These are phyloP conservation scores for Apophysomyces variabilis DNA, from an alignment of 371 early-diverging fungal species.

Conservation along the genomic window DNA sequence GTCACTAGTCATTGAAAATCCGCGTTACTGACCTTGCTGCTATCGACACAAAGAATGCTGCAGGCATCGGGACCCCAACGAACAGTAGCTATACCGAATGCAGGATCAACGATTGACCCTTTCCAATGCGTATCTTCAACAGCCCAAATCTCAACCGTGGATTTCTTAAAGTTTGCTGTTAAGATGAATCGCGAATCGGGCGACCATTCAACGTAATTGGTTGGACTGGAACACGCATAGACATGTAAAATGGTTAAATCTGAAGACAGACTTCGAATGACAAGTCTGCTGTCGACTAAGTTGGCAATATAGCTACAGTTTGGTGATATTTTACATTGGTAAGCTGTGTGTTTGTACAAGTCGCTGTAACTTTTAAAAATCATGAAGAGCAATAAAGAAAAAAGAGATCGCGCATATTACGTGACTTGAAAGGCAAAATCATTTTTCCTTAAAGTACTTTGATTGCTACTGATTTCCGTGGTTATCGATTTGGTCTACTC, in stretches of 20 bases:
- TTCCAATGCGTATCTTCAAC: slow-evolving; percentile 67
- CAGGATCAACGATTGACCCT: slow-evolving; percentile 66
- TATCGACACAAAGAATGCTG: slow-evolving; percentile 66
- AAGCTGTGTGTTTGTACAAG: slow-evolving; percentile 69
- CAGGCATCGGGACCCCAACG: slow-evolving; percentile 70
- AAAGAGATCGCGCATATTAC: slow-evolving; percentile 2
- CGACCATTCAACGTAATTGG: slow-evolving; percentile 74
- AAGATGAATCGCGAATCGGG: slow-evolving; percentile 65
- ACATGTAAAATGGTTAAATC: slow-evolving; percentile 65
- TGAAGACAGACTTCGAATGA: slow-evolving; percentile 63
- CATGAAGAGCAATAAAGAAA: not conserved
- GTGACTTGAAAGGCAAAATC: too few species aligned
- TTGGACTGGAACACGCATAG: slow-evolving; percentile 49
- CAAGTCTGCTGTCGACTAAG: slow-evolving; percentile 61
- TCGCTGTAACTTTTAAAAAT: slow-evolving; percentile 34
- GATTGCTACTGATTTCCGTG: too few species aligned
- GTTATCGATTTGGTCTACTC: too few species aligned
- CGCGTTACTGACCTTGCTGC: slow-evolving; percentile 60
- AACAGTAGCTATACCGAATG: slow-evolving; percentile 57
- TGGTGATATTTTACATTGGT: slow-evolving; percentile 69
- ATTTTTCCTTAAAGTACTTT: too few species aligned
- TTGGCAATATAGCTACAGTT: slow-evolving; percentile 70
- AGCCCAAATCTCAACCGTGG: slow-evolving; percentile 65
- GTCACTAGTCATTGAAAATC: slow-evolving; percentile 11
- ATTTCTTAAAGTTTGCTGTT: slow-evolving; percentile 56